Evolutionary conservation across 2,329 filamentous ascomycete genomes (phyloP).

Genomic region (Penicillium sp.): DNA sequence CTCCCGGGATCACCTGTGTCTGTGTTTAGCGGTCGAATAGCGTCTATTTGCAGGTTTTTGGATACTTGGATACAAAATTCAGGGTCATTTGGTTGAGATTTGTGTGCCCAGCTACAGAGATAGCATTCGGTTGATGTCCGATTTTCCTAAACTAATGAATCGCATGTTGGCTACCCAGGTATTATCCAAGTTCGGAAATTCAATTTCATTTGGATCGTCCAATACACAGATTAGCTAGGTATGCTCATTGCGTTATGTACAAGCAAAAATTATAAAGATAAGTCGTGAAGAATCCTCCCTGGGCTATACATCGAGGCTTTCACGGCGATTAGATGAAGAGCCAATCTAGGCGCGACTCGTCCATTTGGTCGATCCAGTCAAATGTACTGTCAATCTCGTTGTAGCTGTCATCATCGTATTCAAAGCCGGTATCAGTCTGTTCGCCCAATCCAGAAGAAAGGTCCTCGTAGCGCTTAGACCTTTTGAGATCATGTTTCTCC

Average conservation of each 20-base stretch:
- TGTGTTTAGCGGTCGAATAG: neutral
- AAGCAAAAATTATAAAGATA: constrained; percentile 3
- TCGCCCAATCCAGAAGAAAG: constrained; percentile 2
- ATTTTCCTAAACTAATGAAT: neutral
- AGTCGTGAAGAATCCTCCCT: neutral
- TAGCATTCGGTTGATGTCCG: neutral
- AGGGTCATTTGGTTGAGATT: neutral
- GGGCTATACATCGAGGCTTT: neutral
- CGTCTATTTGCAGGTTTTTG: neutral
- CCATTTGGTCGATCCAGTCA: constrained; percentile 40
- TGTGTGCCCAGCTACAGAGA: neutral
- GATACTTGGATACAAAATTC: neutral
- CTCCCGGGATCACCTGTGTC: neutral
- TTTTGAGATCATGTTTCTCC: constrained; percentile 35
- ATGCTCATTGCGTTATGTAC: constrained; percentile 3
- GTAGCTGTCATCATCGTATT: constrained; percentile 10
- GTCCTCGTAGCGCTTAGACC: constrained; percentile 12
- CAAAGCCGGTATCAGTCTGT: neutral
- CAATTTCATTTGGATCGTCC: neutral
- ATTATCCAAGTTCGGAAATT: neutral
- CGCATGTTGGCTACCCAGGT: neutral
- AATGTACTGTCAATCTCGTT: constrained; percentile 31
- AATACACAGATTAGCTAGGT: neutral
- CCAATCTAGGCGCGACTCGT: constrained; percentile 39
- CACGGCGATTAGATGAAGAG: constrained; percentile 33